Percentiles rank a stretch among this genome's conserved stretches.
These are phyloP conservation scores for Scheffersomyces illinoinensis DNA, from an alignment of 1,139 yeast genomes.

Conservation along the genomic window DNA sequence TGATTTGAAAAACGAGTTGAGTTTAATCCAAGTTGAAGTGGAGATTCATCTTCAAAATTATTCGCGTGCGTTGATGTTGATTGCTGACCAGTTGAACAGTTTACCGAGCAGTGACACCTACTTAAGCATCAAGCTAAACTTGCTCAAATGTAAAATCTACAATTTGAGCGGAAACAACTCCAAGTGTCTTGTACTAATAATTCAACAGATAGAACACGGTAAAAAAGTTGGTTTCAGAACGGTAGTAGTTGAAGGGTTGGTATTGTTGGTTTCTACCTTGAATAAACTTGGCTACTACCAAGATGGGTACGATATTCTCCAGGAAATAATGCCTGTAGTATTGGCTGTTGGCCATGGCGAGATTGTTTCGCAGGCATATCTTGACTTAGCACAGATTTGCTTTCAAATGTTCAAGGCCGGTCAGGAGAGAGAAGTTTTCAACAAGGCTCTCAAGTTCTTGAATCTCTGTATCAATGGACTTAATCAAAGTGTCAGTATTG, in stretches of 20 bases:
- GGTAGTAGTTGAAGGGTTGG: conserved; percentile 40
- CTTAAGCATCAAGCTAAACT: conserved; percentile 42
- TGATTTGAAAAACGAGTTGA: conserved; percentile 31
- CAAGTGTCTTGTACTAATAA: conserved; percentile 42
- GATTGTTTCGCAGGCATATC: conserved; percentile 37
- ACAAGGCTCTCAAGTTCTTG: conserved; percentile 33
- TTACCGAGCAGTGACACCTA: conserved; percentile 32
- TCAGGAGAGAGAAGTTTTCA: conserved; percentile 14
- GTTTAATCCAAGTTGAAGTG: conserved; percentile 23
- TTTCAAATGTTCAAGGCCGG: conserved; percentile 17
- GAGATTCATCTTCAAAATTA: conserved; percentile 26
- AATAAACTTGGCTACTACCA: conserved; percentile 31
- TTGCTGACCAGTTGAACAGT: conserved; percentile 25
- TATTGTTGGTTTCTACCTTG: conserved; percentile 39
- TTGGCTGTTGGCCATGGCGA: conserved; percentile 35
- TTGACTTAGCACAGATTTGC: conserved; percentile 33
- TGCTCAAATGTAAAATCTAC: conserved; percentile 45
- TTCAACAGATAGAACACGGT: conserved; percentile 47
- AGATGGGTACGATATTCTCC: conserved; percentile 40
- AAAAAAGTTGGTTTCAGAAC: conserved; percentile 40
- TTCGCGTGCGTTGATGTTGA: conserved; percentile 35
- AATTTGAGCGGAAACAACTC: conserved; percentile 36
- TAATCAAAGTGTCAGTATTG: conserved; percentile 30
- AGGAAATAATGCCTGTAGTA: conserved; percentile 41
- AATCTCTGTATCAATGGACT: conserved; percentile 47